These are phyloP conservation scores for Thermomyces lanuginosus DNA, from an alignment of 2,329 filamentous ascomycete genomes.

Conservation along the genomic window DNA sequence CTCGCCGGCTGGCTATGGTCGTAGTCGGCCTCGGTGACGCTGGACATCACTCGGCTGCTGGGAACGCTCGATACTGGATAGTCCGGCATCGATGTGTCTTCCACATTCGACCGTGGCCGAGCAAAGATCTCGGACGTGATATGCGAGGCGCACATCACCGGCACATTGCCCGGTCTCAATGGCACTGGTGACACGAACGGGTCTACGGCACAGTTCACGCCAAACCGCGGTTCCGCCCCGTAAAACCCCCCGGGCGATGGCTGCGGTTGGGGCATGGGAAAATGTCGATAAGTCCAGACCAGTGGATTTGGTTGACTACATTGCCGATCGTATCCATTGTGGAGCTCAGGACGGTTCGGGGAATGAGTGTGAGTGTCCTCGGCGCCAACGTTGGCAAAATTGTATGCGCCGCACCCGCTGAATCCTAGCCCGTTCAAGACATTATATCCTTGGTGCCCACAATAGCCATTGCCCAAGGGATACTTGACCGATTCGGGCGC, in stretches of 20 bases:
- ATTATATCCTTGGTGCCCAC: slow-evolving; percentile 1
- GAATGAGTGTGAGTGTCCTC: slow-evolving; percentile 48
- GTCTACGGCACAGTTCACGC: background rate
- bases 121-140: slow-evolving; percentile 15
- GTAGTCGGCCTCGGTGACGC: slow-evolving; percentile 25
- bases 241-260: slow-evolving; percentile 2
- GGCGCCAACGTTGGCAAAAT: slow-evolving; percentile 29
- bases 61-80: slow-evolving; percentile 25
- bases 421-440: too few relatives aligned
- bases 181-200: slow-evolving; percentile 19
- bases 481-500: slow-evolving; percentile 23
- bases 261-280: slow-evolving; percentile 7
- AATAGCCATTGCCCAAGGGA: slow-evolving; percentile 9
- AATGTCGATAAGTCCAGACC: slow-evolving; percentile 17
- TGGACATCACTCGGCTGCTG: slow-evolving; percentile 26
- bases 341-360: slow-evolving; percentile 29
- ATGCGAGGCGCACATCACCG: slow-evolving; percentile 20
- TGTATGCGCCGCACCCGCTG: slow-evolving; percentile 6
- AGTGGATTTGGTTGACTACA: slow-evolving; percentile 11
- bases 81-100: slow-evolving; percentile 35
- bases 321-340: slow-evolving; percentile 10
- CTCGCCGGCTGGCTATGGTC: slow-evolving; percentile 27
- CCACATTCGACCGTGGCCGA: slow-evolving; percentile 21
- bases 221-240: slow-evolving; percentile 11
- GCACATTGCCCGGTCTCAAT: too few relatives aligned